A percentile compares a stretch with the other conserved stretches of the same genome.
Evolutionary conservation across 495 filamentous ascomycete species (phyloP).

Genomic region (Podospora australis): DNA sequence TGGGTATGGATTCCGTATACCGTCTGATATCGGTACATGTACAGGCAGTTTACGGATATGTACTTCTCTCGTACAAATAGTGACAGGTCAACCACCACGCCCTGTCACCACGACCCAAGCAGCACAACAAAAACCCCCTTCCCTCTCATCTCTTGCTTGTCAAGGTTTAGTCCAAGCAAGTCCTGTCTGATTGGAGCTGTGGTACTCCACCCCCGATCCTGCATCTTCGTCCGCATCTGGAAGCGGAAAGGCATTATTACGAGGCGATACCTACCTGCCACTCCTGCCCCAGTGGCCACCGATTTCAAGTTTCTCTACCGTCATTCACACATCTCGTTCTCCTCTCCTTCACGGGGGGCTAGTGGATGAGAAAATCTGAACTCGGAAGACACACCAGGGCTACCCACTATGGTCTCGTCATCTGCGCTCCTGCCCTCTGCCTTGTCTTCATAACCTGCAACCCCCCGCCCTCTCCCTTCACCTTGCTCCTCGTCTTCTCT

Average conservation of each 20-base stretch:
- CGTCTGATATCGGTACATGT: too few species aligned
- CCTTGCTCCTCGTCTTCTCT: background rate
- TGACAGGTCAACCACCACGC: background rate
- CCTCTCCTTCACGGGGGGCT: slow-evolving; percentile 4
- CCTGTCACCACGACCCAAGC: too few species aligned
- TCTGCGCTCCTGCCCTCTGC: slow-evolving; percentile 2
- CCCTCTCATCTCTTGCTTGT: background rate
- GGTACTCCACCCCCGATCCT: slow-evolving; percentile 10
- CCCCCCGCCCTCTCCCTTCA: background rate
- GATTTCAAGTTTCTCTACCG: too few species aligned
- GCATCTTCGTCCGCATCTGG: slow-evolving; percentile 14
- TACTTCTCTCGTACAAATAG: too few species aligned
- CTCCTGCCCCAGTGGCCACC: too few species aligned
- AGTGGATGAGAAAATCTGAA: background rate
- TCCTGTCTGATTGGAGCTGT: slow-evolving; percentile 9
- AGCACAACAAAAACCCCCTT: background rate
- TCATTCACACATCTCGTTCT: slow-evolving; percentile 3
- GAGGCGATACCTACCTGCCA: slow-evolving; percentile 6
- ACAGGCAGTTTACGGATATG: too few species aligned
- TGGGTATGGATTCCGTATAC: too few species aligned
- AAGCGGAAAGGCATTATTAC: slow-evolving; percentile 6
- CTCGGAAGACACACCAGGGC: background rate
- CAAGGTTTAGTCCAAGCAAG: slow-evolving; percentile 1
- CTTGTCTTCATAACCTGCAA: slow-evolving; percentile 9
- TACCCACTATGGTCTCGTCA: slow-evolving; percentile 21